Evolutionary conservation across 1,139 yeast genomes (phyloP).

Genomic region (Debaryomycetaceae sp.): DNA sequence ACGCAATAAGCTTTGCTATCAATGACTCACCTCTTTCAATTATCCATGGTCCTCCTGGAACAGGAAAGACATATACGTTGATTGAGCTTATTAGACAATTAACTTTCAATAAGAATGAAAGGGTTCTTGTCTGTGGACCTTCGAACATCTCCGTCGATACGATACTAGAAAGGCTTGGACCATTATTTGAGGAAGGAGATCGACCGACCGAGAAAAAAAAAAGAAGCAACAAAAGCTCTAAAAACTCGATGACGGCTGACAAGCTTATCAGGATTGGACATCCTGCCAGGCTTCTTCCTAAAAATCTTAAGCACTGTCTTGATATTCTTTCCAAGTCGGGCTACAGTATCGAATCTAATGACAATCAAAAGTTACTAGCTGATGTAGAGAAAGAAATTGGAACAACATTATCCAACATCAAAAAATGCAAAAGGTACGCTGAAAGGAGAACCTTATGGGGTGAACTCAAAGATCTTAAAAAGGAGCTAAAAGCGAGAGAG

Average conservation of each 20-base stretch:
- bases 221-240: conserved; percentile 9
- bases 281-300: conserved; percentile 76
- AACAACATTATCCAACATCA: conserved; percentile 51
- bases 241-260: conserved; percentile 17
- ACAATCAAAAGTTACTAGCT: conserved; percentile 57
- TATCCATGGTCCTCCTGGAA: conserved; percentile 52
- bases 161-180: conserved; percentile 72
- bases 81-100: conserved; percentile 83
- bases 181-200: conserved; percentile 18
- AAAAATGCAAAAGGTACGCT: conserved; percentile 60
- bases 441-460: conserved; percentile 68
- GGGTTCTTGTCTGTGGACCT: conserved; percentile 90
- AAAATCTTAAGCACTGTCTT: conserved; percentile 67
- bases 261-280: conserved; percentile 82
- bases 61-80: conserved; percentile 71
- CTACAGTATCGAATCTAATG: conserved; percentile 31
- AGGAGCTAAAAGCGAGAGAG: conserved; percentile 68
- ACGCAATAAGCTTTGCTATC: conserved; percentile 40
- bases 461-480: conserved; percentile 64
- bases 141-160: conserved; percentile 96
- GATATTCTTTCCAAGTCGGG: conserved; percentile 63
- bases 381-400: conserved; percentile 75
- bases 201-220: conserved; percentile 13
- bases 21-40: conserved; percentile 40
- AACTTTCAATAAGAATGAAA: conserved; percentile 49